Evolutionary conservation across 1,139 yeast genomes (phyloP).

Genomic region (Saccharomyces hybrid): DNA sequence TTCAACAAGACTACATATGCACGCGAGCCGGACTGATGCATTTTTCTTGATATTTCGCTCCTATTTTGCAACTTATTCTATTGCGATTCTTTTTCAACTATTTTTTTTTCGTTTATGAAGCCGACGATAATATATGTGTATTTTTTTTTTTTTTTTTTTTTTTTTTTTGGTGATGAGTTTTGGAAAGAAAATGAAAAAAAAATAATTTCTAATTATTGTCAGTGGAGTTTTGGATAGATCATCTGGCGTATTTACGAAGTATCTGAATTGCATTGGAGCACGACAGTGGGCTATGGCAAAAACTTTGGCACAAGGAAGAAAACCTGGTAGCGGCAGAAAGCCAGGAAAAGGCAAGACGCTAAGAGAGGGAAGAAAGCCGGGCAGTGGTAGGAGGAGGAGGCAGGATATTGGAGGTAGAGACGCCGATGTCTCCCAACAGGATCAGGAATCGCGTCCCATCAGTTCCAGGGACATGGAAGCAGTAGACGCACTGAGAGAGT

Average conservation of each 20-base stretch:
- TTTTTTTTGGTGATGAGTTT: conserved; percentile 1
- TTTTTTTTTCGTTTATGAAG: conserved; percentile 2
- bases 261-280: background rate
- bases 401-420: conserved; percentile 1
- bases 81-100: background rate
- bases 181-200: background rate
- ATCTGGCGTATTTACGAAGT: background rate
- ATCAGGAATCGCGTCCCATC: conserved; percentile 1
- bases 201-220: background rate
- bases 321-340: conserved; percentile 36
- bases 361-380: conserved; percentile 37
- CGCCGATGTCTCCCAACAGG: conserved; percentile 1
- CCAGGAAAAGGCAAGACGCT: conserved; percentile 36
- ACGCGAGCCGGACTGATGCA: background rate
- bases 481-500: conserved; percentile 14
- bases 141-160: conserved; percentile 2
- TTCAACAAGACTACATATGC: background rate
- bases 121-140: background rate
- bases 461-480: conserved; percentile 15
- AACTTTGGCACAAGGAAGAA: conserved; percentile 36
- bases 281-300: conserved; percentile 30
- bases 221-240: background rate
- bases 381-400: conserved; percentile 35
- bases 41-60: background rate
- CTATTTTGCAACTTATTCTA: background rate